Percentiles rank a stretch among this genome's conserved stretches.
phyloP scores from a whole-genome alignment of 176 grass and related monocot species.

The Hsuehochloa calcarea region DNA sequence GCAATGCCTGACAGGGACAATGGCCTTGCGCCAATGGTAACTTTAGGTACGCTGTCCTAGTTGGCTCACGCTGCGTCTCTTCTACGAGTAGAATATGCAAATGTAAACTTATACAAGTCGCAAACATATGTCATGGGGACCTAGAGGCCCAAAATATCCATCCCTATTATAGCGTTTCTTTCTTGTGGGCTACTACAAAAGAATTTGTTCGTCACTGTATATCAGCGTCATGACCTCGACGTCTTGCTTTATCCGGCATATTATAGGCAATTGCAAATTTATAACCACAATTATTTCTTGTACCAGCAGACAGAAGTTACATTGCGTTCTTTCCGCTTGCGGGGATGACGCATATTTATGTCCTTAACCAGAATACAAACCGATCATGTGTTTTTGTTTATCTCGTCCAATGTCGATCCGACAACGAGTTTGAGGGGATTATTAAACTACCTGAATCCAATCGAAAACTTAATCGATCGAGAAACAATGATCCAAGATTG shows the following conservation, averaged over 20 bases:
- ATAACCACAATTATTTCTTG: slow-evolving; percentile 23
- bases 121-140: not conserved
- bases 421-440: slow-evolving; percentile 36
- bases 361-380: slow-evolving; percentile 7
- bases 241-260: slow-evolving; percentile 38
- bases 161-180: not conserved
- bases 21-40: slow-evolving; percentile 11
- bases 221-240: slow-evolving; percentile 47
- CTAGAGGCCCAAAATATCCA: slow-evolving; percentile 34
- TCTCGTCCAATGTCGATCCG: slow-evolving; percentile 32
- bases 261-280: slow-evolving; percentile 32
- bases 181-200: not conserved
- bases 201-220: slow-evolving; percentile 42
- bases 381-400: slow-evolving; percentile 24
- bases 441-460: slow-evolving; percentile 20
- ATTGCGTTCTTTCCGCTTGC: not conserved
- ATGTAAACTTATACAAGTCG: slow-evolving; percentile 28
- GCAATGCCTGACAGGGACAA: slow-evolving; percentile 36
- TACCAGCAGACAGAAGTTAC: not conserved
- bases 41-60: slow-evolving; percentile 23
- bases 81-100: slow-evolving; percentile 27
- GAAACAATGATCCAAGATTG: not conserved
- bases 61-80: not conserved
- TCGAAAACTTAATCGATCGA: not conserved
- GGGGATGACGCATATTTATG: not conserved